phyloP scores from a whole-genome alignment of 164 flowering plant genomes.

The Cinnamomum micranthum region DNA sequence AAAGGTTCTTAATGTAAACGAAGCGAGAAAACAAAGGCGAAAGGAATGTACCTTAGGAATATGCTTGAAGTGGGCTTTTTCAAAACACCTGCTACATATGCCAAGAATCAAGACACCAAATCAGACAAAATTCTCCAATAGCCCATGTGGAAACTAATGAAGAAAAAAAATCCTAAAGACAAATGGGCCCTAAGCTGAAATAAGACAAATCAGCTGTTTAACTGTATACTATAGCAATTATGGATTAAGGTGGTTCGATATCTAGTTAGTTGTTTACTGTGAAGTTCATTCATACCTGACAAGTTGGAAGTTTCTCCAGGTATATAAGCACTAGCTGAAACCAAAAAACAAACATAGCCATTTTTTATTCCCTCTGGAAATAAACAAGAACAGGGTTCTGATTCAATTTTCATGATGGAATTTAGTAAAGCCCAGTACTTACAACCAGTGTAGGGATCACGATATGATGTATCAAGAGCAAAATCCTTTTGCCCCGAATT shows the following conservation, averaged over 20 bases:
- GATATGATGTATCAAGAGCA: slow-evolving; percentile 60
- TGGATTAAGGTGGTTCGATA: slow-evolving; percentile 4
- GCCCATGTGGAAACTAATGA: not conserved
- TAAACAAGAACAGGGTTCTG: not conserved
- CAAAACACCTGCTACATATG: slow-evolving; percentile 34
- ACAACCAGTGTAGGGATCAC: slow-evolving; percentile 97
- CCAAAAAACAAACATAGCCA: slow-evolving; percentile 6
- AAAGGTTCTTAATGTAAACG: too few relatives aligned
- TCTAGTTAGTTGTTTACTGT: not conserved
- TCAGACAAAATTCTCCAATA: not conserved
- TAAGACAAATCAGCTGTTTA: not conserved
- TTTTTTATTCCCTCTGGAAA: not conserved
- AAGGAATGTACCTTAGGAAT: slow-evolving; percentile 72
- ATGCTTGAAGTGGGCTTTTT: slow-evolving; percentile 73
- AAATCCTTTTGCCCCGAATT: slow-evolving; percentile 75
- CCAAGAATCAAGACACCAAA: not conserved
- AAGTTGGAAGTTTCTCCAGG: slow-evolving; percentile 68
- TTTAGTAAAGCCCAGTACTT: slow-evolving; percentile 22
- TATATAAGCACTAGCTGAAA: slow-evolving; percentile 87
- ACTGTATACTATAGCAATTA: not conserved
- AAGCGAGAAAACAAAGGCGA: not conserved
- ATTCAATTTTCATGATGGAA: slow-evolving; percentile 2
- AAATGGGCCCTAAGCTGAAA: not conserved
- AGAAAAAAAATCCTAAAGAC: not conserved
- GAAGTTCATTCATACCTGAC: slow-evolving; percentile 41